Percentiles rank a stretch among this genome's conserved stretches.
Evolutionary conservation across 2,329 filamentous ascomycete genomes (phyloP).

Genomic region (Alternaria ventricosa): DNA sequence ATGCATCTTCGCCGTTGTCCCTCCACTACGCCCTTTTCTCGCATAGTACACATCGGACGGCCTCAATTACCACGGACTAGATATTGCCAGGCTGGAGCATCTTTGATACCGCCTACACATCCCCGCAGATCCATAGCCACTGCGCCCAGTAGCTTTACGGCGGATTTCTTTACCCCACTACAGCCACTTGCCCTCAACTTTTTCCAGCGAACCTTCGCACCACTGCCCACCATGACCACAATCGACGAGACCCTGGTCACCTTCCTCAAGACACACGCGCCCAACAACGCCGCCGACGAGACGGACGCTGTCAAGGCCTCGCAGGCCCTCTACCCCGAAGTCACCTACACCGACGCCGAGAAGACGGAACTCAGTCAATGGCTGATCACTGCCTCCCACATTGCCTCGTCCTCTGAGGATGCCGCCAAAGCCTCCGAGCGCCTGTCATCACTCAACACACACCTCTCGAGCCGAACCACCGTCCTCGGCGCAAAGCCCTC

Average conservation of each 20-base stretch:
- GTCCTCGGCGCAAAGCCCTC: conserved; percentile 89
- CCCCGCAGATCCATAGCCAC: conserved; percentile 17
- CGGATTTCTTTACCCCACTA: conserved; percentile 43
- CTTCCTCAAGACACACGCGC: conserved; percentile 47
- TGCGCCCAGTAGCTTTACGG: conserved; percentile 20
- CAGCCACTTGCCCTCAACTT: conserved; percentile 37
- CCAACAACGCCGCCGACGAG: conserved; percentile 46
- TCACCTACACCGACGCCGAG: conserved; percentile 78
- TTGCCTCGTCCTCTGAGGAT: conserved; percentile 67
- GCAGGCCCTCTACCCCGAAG: conserved; percentile 70
- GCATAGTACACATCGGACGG: conserved; percentile 32
- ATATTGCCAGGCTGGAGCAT: conserved; percentile 8
- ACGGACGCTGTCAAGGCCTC: conserved; percentile 53
- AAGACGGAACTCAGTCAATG: conserved; percentile 89
- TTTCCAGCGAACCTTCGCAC: conserved; percentile 31
- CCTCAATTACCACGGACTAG: conserved; percentile 21
- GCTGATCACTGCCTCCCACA: conserved; percentile 77
- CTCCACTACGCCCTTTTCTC: conserved; percentile 27
- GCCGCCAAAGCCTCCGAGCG: conserved; percentile 65
- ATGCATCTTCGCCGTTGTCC: conserved; percentile 31
- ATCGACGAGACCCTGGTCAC: conserved; percentile 43
- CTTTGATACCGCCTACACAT: conserved; percentile 3
- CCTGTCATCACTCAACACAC: conserved; percentile 80
- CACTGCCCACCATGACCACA: conserved; percentile 43
- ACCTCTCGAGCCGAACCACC: conserved; percentile 87